Evolutionary conservation across 768 basidiomycete species (phyloP).

Genomic region (Leccinum incarnatum): DNA sequence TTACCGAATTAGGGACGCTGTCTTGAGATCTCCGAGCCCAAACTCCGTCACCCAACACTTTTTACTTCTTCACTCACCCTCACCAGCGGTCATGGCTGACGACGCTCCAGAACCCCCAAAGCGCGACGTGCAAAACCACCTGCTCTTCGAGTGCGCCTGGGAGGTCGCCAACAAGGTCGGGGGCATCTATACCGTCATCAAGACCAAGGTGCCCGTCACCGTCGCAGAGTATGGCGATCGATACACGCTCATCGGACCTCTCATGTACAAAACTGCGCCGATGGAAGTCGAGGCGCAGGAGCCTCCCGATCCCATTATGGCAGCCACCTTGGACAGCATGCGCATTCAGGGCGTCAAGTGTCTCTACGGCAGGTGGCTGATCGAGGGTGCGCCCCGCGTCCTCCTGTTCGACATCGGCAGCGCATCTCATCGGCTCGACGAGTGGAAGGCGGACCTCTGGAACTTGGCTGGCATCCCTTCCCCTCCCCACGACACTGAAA

Average conservation of each 20-base stretch:
- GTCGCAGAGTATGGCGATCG: slow-evolving; percentile 93
- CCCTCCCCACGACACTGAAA: slow-evolving; percentile 95
- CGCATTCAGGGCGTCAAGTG: slow-evolving; percentile 86
- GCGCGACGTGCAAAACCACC: slow-evolving; percentile 74
- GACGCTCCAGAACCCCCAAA: slow-evolving; percentile 26
- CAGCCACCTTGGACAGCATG: slow-evolving; percentile 78
- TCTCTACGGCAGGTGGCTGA: slow-evolving; percentile 96
- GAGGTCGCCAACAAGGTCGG: slow-evolving; percentile 99
- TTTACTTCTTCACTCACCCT: background rate
- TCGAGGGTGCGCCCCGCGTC: slow-evolving; percentile 94
- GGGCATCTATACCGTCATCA: slow-evolving; percentile 99
- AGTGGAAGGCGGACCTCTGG: slow-evolving; percentile 99
- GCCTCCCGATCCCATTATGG: slow-evolving; percentile 76
- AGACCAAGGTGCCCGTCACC: slow-evolving; percentile 98
- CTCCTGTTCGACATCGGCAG: slow-evolving; percentile 95
- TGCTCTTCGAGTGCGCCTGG: slow-evolving; percentile 96
- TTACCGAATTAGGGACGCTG: slow-evolving; percentile 23
- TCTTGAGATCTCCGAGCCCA: slow-evolving; percentile 9
- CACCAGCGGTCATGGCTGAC: slow-evolving; percentile 19
- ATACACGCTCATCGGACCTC: slow-evolving; percentile 96
- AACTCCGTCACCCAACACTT: slow-evolving; percentile 4
- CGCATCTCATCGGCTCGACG: slow-evolving; percentile 84
- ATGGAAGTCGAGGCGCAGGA: slow-evolving; percentile 98
- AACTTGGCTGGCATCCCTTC: slow-evolving; percentile 97
- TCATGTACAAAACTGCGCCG: slow-evolving; percentile 96